phyloP scores from a whole-genome alignment of 2,329 filamentous ascomycete species.

The Aciculosporium take region DNA sequence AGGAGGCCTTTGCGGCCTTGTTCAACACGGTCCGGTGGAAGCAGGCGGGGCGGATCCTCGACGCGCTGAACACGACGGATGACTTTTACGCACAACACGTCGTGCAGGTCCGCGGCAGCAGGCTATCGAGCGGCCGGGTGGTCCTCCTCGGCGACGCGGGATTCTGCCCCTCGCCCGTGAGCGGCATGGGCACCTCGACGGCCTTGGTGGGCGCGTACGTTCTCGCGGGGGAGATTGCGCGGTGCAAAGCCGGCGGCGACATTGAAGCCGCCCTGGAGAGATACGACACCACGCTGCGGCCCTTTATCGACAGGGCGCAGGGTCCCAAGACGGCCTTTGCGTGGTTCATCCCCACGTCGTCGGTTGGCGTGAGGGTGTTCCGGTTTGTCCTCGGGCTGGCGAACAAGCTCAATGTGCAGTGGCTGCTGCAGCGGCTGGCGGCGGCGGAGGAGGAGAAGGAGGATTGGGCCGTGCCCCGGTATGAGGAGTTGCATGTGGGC shows the following conservation, averaged over 20 bases:
- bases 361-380: background rate
- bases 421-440: background rate
- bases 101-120: constrained; percentile 26
- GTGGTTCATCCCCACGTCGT: background rate
- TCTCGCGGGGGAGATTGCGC: constrained; percentile 30
- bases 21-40: constrained; percentile 31
- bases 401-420: background rate
- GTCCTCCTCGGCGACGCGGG: constrained; percentile 35
- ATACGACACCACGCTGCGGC: constrained; percentile 27
- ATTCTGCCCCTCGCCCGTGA: constrained; percentile 23
- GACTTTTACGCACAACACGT: constrained; percentile 33
- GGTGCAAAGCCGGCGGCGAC: constrained; percentile 9
- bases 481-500: constrained; percentile 1
- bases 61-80: constrained; percentile 18
- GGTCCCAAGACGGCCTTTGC: background rate
- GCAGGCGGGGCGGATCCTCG: constrained; percentile 19
- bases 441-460: background rate
- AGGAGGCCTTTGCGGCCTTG: constrained; percentile 22
- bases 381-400: background rate
- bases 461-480: constrained; percentile 2
- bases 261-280: constrained; percentile 17
- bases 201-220: constrained; percentile 35
- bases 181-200: constrained; percentile 32
- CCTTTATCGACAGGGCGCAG: constrained; percentile 17
- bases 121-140: constrained; percentile 25